Evolutionary conservation across 352 stramenopile species (phyloP).

Genomic region (Globisporangium acanthophoron): DNA sequence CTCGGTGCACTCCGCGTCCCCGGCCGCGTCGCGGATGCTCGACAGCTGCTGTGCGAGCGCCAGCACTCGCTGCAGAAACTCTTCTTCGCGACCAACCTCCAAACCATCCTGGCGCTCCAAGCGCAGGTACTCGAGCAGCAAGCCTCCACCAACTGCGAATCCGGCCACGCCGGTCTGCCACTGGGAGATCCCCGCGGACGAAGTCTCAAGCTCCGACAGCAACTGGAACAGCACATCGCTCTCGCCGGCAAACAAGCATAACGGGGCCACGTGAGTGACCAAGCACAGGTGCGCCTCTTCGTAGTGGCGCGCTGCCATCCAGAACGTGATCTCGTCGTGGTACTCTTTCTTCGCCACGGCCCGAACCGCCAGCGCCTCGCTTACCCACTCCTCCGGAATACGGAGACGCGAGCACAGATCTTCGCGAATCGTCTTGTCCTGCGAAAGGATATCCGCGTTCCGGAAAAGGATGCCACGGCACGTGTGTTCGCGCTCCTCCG

Average conservation of each 20-base stretch:
- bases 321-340: conserved; percentile 69
- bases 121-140: conserved; percentile 67
- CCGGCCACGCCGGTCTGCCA: conserved; percentile 51
- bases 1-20: conserved; percentile 18
- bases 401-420: conserved; percentile 42
- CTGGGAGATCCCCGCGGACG: conserved; percentile 43
- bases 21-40: conserved; percentile 20
- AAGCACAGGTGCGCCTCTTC: conserved; percentile 62
- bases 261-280: conserved; percentile 47
- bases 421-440: conserved; percentile 30
- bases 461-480: conserved; percentile 60
- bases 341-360: conserved; percentile 38
- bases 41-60: conserved; percentile 49
- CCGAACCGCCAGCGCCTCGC: conserved; percentile 58
- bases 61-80: conserved; percentile 58
- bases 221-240: conserved; percentile 50
- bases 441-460: conserved; percentile 50
- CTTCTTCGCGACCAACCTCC: conserved; percentile 41
- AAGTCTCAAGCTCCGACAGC: conserved; percentile 52
- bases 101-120: conserved; percentile 58
- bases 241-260: conserved; percentile 59
- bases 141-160: conserved; percentile 46
- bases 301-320: conserved; percentile 53
- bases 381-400: conserved; percentile 62
- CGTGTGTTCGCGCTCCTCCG: conserved; percentile 44